phyloP scores from a whole-genome alignment of 2,329 filamentous ascomycete species.

The Diaporthe velutina region DNA sequence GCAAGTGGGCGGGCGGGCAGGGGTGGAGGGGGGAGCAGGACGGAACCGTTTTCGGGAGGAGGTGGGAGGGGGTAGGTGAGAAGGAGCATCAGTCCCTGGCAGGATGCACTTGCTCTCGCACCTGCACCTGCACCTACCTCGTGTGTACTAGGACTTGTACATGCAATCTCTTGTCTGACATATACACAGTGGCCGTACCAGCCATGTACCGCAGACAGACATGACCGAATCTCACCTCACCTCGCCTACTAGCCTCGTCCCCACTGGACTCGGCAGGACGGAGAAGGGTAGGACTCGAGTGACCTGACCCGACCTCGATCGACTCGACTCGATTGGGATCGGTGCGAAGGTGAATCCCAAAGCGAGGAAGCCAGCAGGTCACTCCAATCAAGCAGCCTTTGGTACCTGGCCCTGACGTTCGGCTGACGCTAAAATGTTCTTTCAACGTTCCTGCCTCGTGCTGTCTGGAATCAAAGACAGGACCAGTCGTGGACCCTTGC shows the following conservation, averaged over 20 bases:
- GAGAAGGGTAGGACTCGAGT: neutral
- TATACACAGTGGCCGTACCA: neutral
- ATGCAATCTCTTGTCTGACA: constrained; percentile 2
- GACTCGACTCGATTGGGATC: neutral
- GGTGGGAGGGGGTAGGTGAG: constrained; percentile 40
- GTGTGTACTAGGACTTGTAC: neutral
- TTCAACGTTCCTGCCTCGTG: constrained; percentile 27
- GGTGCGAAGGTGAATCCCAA: no score
- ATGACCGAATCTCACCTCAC: constrained; percentile 26
- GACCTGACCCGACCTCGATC: constrained; percentile 9
- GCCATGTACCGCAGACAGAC: constrained; percentile 7
- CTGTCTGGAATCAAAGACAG: constrained; percentile 17
- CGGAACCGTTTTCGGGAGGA: constrained; percentile 40
- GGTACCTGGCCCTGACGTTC: neutral
- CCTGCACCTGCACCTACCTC: constrained; percentile 10
- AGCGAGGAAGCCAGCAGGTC: neutral
- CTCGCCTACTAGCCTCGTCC: constrained; percentile 8
- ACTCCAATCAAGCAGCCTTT: neutral
- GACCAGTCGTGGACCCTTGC: constrained; percentile 15
- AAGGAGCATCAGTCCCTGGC: constrained; percentile 36
- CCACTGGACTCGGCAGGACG: neutral
- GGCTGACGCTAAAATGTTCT: constrained; percentile 20
- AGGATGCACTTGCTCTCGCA: constrained; percentile 13
- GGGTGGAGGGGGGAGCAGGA: constrained; percentile 57
- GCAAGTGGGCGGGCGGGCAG: constrained; percentile 55